phyloP scores from a whole-genome alignment of 1,139 yeast species.

The Nadsonia starkeyi-henricii region DNA sequence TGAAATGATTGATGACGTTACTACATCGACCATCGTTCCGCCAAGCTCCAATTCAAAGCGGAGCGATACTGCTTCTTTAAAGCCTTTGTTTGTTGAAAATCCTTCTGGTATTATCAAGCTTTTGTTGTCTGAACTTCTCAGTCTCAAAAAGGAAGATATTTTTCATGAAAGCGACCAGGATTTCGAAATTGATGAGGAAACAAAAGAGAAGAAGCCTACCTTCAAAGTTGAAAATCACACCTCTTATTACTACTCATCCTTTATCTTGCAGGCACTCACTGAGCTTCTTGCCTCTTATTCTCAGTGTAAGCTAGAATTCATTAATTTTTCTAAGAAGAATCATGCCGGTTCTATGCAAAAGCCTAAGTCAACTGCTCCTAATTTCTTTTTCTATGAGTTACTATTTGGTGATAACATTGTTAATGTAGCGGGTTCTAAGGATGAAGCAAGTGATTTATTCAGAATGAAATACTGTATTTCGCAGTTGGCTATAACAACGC shows the following conservation, averaged over 20 bases:
- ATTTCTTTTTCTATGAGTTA: constrained; percentile 62
- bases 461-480: constrained; percentile 30
- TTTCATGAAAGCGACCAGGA: constrained; percentile 14
- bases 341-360: constrained; percentile 22
- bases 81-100: constrained; percentile 15
- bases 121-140: constrained; percentile 51
- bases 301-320: constrained; percentile 66
- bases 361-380: constrained; percentile 66
- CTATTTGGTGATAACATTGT: constrained; percentile 40
- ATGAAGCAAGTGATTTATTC: constrained; percentile 9
- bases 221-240: constrained; percentile 25
- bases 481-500: constrained; percentile 32
- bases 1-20: constrained; percentile 11
- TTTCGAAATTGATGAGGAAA: constrained; percentile 13
- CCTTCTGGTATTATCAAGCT: constrained; percentile 50
- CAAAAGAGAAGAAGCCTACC: constrained; percentile 11
- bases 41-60: constrained; percentile 3
- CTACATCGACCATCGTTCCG: constrained; percentile 2
- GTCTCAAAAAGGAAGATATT: constrained; percentile 21
- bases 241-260: constrained; percentile 51
- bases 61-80: constrained; percentile 5
- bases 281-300: constrained; percentile 72
- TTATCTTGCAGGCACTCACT: constrained; percentile 49
- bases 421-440: constrained; percentile 7
- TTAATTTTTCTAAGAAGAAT: constrained; percentile 55